Evolutionary conservation across 2,329 filamentous ascomycete genomes (phyloP).

Genomic region (Phialocephala subalpina): DNA sequence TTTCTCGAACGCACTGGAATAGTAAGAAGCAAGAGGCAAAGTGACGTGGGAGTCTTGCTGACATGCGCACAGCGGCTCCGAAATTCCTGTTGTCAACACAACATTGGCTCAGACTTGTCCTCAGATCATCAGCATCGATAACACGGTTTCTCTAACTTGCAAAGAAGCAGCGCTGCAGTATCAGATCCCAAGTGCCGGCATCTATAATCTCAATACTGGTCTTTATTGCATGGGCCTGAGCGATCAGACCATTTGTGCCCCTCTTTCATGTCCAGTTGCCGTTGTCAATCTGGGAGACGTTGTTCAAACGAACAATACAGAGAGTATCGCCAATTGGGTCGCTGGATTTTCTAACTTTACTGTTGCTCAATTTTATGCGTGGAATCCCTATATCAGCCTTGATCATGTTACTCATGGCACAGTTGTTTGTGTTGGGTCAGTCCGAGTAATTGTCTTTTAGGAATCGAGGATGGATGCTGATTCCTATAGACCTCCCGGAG

Average conservation of each 20-base stretch:
- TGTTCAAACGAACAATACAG: background rate
- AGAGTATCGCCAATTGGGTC: background rate
- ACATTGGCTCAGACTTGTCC: background rate
- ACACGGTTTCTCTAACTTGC: background rate
- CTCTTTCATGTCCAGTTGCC: background rate
- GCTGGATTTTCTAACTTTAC: background rate
- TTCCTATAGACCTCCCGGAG: background rate
- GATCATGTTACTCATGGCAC: background rate
- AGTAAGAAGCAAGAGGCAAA: background rate
- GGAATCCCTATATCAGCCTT: background rate
- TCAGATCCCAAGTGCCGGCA: background rate
- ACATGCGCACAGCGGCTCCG: background rate
- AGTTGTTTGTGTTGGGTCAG: background rate
- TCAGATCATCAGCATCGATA: background rate
- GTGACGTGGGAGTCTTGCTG: background rate
- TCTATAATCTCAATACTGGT: background rate
- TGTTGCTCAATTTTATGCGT: background rate
- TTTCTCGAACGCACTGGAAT: background rate
- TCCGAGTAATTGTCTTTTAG: background rate
- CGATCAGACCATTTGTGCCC: background rate
- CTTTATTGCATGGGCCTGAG: background rate
- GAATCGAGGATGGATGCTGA: background rate
- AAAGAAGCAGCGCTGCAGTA: background rate
- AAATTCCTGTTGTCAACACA: background rate
- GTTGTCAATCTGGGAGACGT: background rate